A percentile compares a stretch with the other conserved stretches of the same genome.
Conservation (phyloP, 2,329 filamentous ascomycete genomes). For the Colletotrichum graminicola region DNA sequence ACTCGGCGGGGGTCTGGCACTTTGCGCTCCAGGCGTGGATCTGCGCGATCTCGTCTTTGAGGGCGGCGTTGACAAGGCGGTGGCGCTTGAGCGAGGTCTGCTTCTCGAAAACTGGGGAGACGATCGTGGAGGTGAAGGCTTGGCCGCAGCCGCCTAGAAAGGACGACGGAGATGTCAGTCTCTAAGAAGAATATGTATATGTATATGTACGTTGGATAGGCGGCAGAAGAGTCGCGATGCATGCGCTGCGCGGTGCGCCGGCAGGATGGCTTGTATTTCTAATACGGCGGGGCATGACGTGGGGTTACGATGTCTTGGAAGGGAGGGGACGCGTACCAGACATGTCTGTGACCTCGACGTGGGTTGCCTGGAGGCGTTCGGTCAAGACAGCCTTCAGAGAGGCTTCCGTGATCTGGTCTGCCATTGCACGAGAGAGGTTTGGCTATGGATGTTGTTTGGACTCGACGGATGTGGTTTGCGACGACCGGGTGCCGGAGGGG, state of each 20-base stretch:
- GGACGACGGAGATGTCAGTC: background rate
- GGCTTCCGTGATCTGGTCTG: conserved; percentile 77
- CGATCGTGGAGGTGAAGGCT: conserved; percentile 70
- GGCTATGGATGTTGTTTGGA: background rate
- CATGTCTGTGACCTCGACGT: conserved; percentile 92
- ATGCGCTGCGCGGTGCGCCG: conserved; percentile 15
- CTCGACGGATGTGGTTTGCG: background rate
- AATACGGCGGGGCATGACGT: conserved; percentile 35
- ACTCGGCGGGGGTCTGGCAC: conserved; percentile 92
- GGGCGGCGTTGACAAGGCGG: conserved; percentile 83
- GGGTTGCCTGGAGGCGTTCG: conserved; percentile 76
- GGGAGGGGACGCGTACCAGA: conserved; percentile 73
- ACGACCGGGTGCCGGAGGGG: conserved; percentile 15
- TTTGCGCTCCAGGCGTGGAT: conserved; percentile 97
- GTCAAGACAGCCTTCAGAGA: conserved; percentile 77
- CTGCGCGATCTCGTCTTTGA: conserved; percentile 88
- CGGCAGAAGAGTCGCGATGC: background rate
- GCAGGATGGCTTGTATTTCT: conserved; percentile 14
- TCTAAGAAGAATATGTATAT: background rate
- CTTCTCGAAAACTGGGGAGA: conserved; percentile 76
- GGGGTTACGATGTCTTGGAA: conserved; percentile 7
- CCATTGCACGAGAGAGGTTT: conserved; percentile 54
- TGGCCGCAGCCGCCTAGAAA: conserved; percentile 71
- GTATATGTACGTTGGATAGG: too few species aligned
- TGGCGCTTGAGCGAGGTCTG: conserved; percentile 86